Conservation (phyloP, 192 early-diverging fungal genomes). For the Backusella parvicylindrica region DNA sequence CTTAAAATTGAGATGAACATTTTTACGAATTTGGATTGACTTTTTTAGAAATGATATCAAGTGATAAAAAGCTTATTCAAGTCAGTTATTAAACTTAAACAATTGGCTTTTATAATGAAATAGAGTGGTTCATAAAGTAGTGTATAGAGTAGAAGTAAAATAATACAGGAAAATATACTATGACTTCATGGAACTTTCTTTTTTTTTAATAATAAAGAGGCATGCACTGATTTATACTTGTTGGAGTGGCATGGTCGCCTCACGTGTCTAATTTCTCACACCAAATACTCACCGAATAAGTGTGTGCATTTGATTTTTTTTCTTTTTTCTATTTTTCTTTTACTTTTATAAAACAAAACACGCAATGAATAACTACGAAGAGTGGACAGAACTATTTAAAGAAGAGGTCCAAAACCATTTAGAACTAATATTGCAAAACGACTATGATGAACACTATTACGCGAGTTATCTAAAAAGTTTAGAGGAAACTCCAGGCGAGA, state of each 20-base stretch:
- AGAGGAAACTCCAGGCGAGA: background rate
- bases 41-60: background rate
- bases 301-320: background rate
- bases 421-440: background rate
- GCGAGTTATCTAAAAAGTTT: background rate
- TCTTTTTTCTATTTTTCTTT: background rate
- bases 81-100: background rate
- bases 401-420: background rate
- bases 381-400: background rate
- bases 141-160: background rate
- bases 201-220: background rate
- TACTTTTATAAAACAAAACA: background rate
- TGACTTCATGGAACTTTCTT: background rate
- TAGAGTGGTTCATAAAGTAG: no score
- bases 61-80: background rate
- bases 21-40: no score
- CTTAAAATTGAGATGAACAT: no score
- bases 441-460: background rate
- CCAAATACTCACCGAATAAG: background rate
- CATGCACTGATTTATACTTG: background rate
- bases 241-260: background rate
- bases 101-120: no score
- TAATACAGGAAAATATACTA: background rate
- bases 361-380: background rate
- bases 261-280: background rate